phyloP scores from a whole-genome alignment of 2,329 filamentous ascomycete genomes.

The Pestalotiopsis sp. region DNA sequence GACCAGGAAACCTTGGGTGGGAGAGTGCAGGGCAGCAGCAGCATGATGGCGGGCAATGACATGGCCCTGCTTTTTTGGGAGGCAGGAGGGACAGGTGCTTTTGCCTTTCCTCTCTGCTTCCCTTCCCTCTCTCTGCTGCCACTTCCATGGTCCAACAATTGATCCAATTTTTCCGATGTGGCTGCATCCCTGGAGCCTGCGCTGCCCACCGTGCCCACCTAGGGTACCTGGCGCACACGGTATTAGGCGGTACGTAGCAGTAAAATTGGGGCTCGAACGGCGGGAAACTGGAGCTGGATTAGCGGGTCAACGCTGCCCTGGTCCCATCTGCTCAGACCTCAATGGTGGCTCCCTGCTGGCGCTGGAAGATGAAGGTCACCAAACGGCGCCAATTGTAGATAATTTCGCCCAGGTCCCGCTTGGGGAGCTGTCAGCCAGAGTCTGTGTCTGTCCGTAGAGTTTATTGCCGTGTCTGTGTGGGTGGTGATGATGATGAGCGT shows the following conservation, averaged over 20 bases:
- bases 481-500: background rate
- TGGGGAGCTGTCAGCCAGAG: background rate
- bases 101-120: background rate
- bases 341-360: background rate
- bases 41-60: background rate
- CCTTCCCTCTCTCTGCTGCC: background rate
- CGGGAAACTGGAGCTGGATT: background rate
- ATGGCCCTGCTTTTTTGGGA: background rate
- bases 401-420: conserved; percentile 4
- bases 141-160: background rate
- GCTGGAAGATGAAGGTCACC: background rate
- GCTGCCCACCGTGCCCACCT: background rate
- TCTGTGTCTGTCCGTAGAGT: background rate
- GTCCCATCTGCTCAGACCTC: background rate
- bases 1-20: background rate
- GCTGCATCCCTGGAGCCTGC: background rate
- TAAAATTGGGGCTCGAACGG: background rate
- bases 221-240: background rate
- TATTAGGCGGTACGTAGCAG: background rate
- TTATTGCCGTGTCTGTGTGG: background rate
- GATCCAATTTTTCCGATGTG: background rate
- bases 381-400: conserved; percentile 4
- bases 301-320: background rate
- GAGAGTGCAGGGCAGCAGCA: background rate
- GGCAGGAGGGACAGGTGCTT: background rate